These are phyloP conservation scores for Glycine tomentella DNA, from an alignment of 306 rosid genomes.

Conservation along the genomic window DNA sequence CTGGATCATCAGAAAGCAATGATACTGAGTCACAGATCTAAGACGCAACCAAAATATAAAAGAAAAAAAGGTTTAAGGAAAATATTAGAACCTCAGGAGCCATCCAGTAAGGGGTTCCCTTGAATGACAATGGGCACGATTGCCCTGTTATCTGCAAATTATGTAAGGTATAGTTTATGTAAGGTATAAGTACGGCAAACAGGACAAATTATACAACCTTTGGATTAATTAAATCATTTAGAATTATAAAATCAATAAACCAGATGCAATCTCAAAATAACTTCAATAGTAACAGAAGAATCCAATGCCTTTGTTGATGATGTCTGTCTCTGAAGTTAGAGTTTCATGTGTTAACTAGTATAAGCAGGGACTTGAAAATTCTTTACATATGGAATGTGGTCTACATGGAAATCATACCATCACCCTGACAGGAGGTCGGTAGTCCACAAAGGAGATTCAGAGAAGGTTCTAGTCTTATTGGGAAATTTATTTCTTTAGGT, in stretches of 20 bases:
- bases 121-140: constrained; percentile 89
- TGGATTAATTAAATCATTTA: constrained; percentile 17
- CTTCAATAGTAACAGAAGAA: constrained; percentile 24
- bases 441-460: constrained; percentile 8
- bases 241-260: constrained; percentile 28
- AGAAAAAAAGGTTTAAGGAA: background rate
- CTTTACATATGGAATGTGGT: constrained; percentile 28
- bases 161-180: background rate
- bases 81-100: constrained; percentile 89
- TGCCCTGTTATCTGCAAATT: constrained; percentile 84
- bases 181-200: constrained; percentile 42
- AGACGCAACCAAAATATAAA: constrained; percentile 34
- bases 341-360: constrained; percentile 8
- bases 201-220: constrained; percentile 42
- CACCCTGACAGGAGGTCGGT: background rate
- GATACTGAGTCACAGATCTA: constrained; percentile 43
- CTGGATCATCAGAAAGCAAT: constrained; percentile 55
- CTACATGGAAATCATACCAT: constrained; percentile 30
- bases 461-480: constrained; percentile 18
- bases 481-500: background rate
- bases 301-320: constrained; percentile 7
- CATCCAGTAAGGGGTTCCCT: constrained; percentile 99
- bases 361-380: background rate
- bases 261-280: constrained; percentile 24
- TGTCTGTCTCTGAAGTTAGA: constrained; percentile 15